Base-by-base conservation (phyloP, 805 yeast genomes). In the Groenewaldozyma tartarivorans region DNA sequence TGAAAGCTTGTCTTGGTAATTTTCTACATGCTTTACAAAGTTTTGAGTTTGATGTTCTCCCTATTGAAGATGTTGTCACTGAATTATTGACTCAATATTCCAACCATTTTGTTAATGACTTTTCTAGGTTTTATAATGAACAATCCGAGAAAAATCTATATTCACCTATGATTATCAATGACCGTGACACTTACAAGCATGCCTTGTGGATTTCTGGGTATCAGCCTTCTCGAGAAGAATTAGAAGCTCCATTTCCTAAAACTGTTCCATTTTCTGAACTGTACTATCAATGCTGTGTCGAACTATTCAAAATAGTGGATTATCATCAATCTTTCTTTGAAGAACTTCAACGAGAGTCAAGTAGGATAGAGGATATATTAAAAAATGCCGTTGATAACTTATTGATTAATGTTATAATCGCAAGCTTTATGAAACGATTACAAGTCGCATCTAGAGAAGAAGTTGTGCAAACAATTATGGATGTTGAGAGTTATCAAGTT, bases 181-280 rank as follows among this genome's bases (percentile, higher is more conserved):
- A 76, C 38, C 57, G 63, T 32, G 64, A 67, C 9, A 71, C 81
- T 38, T 84, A 77, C 56, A 78, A 75, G 17, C 74, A 75, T 46
- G 75, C 82, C 26, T 66, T 80, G 44, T 68, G 67, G 19, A 70
- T 78, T 1, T 72, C 85, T 47, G 85, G 94, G 94, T 77, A 79
- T 55, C 67, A 70, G 38, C 72, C 73, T 3, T 71, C 66, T 40
- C 71, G 71, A 13, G 55, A 63, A 1, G 71, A 74, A 18, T 39
- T 35, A 35, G 55, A 56, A 38, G 60, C 53, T 48, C 61, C 55
- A 5, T 74, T 74, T 43, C 81, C 85, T 2, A 68, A 77, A 45
- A 75, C 80, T 0, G 62, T 90, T 40, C 96, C 97, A 13, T 92
- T 90, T 55, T 84, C 95, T 39, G 81, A 83, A 42, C 77, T 86